phyloP scores from a whole-genome alignment of 345 rosid genomes.

The Heritiera littoralis region DNA sequence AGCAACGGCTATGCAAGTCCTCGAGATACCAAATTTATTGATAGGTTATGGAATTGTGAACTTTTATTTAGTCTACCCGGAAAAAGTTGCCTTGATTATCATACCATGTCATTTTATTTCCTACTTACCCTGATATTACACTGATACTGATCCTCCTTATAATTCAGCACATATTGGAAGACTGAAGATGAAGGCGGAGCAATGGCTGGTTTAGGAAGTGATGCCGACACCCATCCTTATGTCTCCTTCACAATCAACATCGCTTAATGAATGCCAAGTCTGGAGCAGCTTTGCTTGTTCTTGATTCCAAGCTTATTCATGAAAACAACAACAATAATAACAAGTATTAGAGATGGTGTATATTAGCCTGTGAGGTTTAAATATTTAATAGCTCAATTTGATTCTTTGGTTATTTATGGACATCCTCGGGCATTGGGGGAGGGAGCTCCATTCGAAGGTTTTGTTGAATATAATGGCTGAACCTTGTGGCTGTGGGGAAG shows the following conservation, averaged over 20 bases:
- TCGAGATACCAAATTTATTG: neutral
- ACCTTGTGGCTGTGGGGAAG: slow-evolving; percentile 26
- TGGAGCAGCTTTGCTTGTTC: neutral
- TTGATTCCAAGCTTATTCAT: slow-evolving; percentile 24
- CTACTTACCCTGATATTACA: neutral
- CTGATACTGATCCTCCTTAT: slow-evolving; percentile 3
- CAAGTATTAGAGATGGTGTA: slow-evolving; percentile 31
- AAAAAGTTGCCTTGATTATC: neutral
- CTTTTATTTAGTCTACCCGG: neutral
- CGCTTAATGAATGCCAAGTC: slow-evolving; percentile 38
- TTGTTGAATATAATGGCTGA: neutral
- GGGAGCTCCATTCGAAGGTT: slow-evolving; percentile 18
- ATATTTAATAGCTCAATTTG: slow-evolving; percentile 13
- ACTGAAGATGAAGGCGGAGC: slow-evolving; percentile 83
- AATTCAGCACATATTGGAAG: slow-evolving; percentile 88
- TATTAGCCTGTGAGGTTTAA: slow-evolving; percentile 23
- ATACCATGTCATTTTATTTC: neutral
- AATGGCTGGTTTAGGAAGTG: slow-evolving; percentile 81
- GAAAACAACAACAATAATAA: slow-evolving; percentile 31
- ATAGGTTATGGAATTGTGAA: neutral
- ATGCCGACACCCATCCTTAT: slow-evolving; percentile 72
- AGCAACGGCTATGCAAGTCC: neutral
- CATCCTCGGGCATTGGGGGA: slow-evolving; percentile 18
- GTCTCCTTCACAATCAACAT: slow-evolving; percentile 95
- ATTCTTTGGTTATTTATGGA: slow-evolving; percentile 43